These are phyloP conservation scores for Avicennia marina DNA, from an alignment of 257 asterid species.

Conservation along the genomic window DNA sequence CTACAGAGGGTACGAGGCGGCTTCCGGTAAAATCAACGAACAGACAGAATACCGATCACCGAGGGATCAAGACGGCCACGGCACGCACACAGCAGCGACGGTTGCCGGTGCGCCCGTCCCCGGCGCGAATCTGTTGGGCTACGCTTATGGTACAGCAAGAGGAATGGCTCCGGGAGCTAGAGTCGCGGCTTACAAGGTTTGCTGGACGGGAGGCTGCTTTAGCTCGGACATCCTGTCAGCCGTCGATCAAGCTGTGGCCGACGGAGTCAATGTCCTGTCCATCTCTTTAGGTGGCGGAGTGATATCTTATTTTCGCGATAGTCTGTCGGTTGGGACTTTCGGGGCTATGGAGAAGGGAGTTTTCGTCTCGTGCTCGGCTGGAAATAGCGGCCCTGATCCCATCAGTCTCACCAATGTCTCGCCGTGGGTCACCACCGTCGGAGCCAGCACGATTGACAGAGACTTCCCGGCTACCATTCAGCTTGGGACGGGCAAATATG, in stretches of 20 bases:
- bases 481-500: constrained; percentile 54
- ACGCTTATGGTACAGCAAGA: constrained; percentile 76
- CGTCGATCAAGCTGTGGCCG: constrained; percentile 85
- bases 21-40: constrained; percentile 72
- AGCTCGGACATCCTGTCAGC: constrained; percentile 92
- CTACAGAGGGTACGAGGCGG: constrained; percentile 72
- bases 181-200: constrained; percentile 80
- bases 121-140: constrained; percentile 77
- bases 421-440: constrained; percentile 91
- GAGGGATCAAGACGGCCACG: constrained; percentile 93
- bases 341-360: constrained; percentile 96
- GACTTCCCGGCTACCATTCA: constrained; percentile 76
- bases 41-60: constrained; percentile 67
- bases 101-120: constrained; percentile 58
- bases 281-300: constrained; percentile 93
- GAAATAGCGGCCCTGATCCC: constrained; percentile 95
- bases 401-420: constrained; percentile 83
- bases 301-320: constrained; percentile 65
- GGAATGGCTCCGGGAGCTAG: constrained; percentile 95
- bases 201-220: constrained; percentile 93
- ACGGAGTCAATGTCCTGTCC: constrained; percentile 73
- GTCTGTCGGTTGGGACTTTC: constrained; percentile 70
- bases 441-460: constrained; percentile 89
- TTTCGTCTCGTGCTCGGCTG: constrained; percentile 81
- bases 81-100: constrained; percentile 89